A percentile compares a stretch with the other conserved stretches of the same genome.
These are phyloP conservation scores for Candida ascalaphidarum DNA, from an alignment of 805 yeast genomes.

Conservation along the genomic window DNA sequence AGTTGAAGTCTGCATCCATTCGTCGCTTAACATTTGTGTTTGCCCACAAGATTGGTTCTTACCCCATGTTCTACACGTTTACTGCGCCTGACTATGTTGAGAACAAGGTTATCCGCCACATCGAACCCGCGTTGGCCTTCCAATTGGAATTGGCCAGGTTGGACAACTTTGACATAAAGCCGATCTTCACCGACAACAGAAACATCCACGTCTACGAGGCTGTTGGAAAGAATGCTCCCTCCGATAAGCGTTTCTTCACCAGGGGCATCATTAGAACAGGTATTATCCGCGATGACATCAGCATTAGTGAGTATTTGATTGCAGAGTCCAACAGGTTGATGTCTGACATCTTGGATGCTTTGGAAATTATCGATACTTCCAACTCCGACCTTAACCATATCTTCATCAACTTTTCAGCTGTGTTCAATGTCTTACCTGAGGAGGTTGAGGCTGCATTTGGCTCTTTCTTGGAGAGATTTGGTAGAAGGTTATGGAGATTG, in stretches of 20 bases:
- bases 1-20: conserved; percentile 59
- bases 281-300: conserved; percentile 83
- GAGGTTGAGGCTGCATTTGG: conserved; percentile 98
- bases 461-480: conserved; percentile 94
- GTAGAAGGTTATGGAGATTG: conserved; percentile 92
- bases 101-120: conserved; percentile 92
- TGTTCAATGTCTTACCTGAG: conserved; percentile 86
- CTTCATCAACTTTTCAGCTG: conserved; percentile 93
- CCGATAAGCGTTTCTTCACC: conserved; percentile 93
- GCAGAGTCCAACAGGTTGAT: conserved; percentile 95
- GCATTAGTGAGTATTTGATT: conserved; percentile 87
- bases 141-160: conserved; percentile 92
- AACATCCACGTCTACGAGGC: conserved; percentile 97
- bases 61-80: conserved; percentile 94
- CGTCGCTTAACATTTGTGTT: conserved; percentile 92
- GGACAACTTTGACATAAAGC: conserved; percentile 91
- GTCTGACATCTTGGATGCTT: conserved; percentile 91
- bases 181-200: conserved; percentile 92
- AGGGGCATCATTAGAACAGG: conserved; percentile 98
- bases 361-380: conserved; percentile 88
- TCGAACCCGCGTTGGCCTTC: conserved; percentile 97
- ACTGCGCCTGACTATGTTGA: conserved; percentile 80
- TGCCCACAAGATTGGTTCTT: conserved; percentile 74
- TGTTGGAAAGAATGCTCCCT: conserved; percentile 83
- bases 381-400: conserved; percentile 96